Conservation (phyloP, 2,329 filamentous ascomycete genomes). For the Scolecobasidium constrictum region DNA sequence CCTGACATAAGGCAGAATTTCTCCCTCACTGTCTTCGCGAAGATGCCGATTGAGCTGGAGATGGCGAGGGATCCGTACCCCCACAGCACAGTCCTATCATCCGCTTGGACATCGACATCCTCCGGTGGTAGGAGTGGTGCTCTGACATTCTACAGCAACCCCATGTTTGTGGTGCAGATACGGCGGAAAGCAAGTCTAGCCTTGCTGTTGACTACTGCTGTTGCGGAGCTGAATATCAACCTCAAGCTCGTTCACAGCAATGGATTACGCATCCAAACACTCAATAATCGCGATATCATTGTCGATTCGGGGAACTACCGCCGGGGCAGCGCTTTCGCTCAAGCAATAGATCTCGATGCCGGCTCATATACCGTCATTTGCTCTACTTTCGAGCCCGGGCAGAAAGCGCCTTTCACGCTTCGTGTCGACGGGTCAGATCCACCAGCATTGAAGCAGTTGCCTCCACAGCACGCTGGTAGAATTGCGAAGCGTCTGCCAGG, state of each 20-base stretch:
- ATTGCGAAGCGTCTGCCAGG: slow-evolving; percentile 50
- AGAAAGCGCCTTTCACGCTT: slow-evolving; percentile 63
- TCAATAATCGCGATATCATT: slow-evolving; percentile 68
- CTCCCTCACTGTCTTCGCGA: slow-evolving; percentile 73
- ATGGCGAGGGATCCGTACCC: slow-evolving; percentile 49
- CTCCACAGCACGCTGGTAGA: slow-evolving; percentile 64
- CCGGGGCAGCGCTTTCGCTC: slow-evolving; percentile 62
- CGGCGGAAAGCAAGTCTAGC: slow-evolving; percentile 50
- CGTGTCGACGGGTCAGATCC: slow-evolving; percentile 56
- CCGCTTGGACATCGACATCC: slow-evolving; percentile 66
- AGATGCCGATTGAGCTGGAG: slow-evolving; percentile 47
- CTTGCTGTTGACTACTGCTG: slow-evolving; percentile 60
- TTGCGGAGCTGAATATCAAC: slow-evolving; percentile 63
- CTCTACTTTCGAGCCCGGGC: slow-evolving; percentile 78
- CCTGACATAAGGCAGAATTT: slow-evolving; percentile 68
- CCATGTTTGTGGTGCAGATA: slow-evolving; percentile 65
- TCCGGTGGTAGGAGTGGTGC: slow-evolving; percentile 78
- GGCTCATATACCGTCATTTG: slow-evolving; percentile 82
- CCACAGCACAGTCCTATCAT: slow-evolving; percentile 46
- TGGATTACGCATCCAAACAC: slow-evolving; percentile 57
- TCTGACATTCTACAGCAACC: slow-evolving; percentile 70
- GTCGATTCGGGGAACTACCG: slow-evolving; percentile 83
- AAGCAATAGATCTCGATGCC: slow-evolving; percentile 47
- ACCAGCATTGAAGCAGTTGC: slow-evolving; percentile 49
- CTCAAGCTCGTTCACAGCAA: slow-evolving; percentile 73